Conservation (phyloP, 345 rosid species). For the Microthlaspi erraticum region DNA sequence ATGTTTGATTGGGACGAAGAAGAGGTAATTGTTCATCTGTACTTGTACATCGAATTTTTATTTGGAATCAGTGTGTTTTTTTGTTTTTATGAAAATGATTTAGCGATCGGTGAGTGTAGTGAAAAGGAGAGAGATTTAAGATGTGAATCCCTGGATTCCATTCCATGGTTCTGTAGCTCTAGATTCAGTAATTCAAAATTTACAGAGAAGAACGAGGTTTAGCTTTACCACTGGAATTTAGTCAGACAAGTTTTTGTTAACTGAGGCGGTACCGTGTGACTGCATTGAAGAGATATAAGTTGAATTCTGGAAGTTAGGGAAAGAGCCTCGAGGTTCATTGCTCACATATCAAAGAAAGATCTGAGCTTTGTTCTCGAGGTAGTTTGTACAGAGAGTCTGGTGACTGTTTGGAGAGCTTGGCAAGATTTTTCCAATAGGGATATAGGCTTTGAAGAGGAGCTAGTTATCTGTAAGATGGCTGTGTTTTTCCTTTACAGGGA, state of each 20-base stretch:
- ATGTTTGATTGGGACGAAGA: conserved; percentile 99
- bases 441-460: background rate
- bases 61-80: background rate
- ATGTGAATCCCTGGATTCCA: background rate
- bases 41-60: background rate
- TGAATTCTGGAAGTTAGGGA: conserved; percentile 1
- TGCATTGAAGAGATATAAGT: background rate
- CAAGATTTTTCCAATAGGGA: background rate
- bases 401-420: conserved; percentile 14
- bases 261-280: too few relatives aligned
- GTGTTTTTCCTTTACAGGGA: conserved; percentile 15
- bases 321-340: background rate
- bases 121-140: background rate
- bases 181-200: background rate
- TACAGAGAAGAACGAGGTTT: background rate
- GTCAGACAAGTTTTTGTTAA: too few relatives aligned
- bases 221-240: background rate
- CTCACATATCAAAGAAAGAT: conserved; percentile 5
- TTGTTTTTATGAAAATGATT: background rate
- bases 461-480: background rate
- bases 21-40: conserved; percentile 62
- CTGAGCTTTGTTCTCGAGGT: conserved; percentile 9
- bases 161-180: background rate
- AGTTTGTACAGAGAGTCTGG: conserved; percentile 11
- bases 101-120: background rate